Evolutionary conservation across 2,329 filamentous ascomycete genomes (phyloP).

Genomic region (Acephala macrosclerotiorum): DNA sequence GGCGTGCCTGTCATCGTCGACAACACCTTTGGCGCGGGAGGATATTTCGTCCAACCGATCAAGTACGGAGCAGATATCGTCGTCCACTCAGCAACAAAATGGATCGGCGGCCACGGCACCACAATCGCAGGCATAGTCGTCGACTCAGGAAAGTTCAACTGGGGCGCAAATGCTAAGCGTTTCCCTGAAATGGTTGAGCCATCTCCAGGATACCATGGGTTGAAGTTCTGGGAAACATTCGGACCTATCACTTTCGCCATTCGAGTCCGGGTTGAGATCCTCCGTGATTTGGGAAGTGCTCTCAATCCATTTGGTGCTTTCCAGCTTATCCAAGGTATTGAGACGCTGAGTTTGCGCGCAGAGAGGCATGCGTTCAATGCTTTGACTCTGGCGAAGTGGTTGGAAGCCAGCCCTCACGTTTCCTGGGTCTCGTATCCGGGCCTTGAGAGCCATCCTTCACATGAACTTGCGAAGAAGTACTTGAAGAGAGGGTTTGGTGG

Average conservation of each 20-base stretch:
- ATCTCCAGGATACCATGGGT: slow-evolving; percentile 86
- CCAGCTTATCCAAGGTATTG: slow-evolving; percentile 86
- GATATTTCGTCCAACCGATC: slow-evolving; percentile 86
- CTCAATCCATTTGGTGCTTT: slow-evolving; percentile 93
- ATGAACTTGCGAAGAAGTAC: slow-evolving; percentile 86
- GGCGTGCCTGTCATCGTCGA: slow-evolving; percentile 70
- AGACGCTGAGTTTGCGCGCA: slow-evolving; percentile 86
- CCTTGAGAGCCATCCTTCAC: slow-evolving; percentile 80
- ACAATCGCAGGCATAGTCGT: slow-evolving; percentile 88
- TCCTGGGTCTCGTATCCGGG: slow-evolving; percentile 95
- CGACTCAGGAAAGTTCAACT: slow-evolving; percentile 92
- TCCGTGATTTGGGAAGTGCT: slow-evolving; percentile 83
- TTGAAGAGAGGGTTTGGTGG: slow-evolving; percentile 85
- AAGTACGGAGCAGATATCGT: slow-evolving; percentile 93
- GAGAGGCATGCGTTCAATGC: slow-evolving; percentile 90
- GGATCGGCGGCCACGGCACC: slow-evolving; percentile 95
- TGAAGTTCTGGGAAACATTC: slow-evolving; percentile 95
- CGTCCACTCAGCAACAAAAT: slow-evolving; percentile 94
- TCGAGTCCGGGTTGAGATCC: slow-evolving; percentile 85
- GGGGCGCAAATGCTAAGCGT: slow-evolving; percentile 81
- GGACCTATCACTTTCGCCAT: slow-evolving; percentile 84
- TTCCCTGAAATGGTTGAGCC: slow-evolving; percentile 96
- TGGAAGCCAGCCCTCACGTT: slow-evolving; percentile 84
- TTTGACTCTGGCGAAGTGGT: slow-evolving; percentile 78
- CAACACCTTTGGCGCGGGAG: slow-evolving; percentile 95